Conservation (phyloP, 2,329 filamentous ascomycete species). For the Microdochium nivale region DNA sequence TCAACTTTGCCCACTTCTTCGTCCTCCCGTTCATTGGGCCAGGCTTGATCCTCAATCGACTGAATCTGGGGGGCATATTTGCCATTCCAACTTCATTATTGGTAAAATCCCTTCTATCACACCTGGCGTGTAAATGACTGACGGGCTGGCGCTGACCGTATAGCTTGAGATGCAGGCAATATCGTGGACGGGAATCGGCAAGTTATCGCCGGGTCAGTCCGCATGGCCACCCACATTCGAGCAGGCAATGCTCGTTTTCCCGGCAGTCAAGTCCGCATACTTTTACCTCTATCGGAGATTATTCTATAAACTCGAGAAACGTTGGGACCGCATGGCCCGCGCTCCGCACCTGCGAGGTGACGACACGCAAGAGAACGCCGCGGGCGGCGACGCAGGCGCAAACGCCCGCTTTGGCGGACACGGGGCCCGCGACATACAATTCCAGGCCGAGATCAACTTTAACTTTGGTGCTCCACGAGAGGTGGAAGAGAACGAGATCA, state of each 20-base stretch:
- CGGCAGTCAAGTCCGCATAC: conserved; percentile 31
- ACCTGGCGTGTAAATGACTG: background rate
- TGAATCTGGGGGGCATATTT: conserved; percentile 47
- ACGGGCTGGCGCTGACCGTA: background rate
- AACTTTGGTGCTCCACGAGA: conserved; percentile 6
- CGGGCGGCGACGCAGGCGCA: background rate
- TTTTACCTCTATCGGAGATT: conserved; percentile 36
- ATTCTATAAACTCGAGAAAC: conserved; percentile 36
- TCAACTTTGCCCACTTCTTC: conserved; percentile 14
- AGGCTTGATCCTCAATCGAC: conserved; percentile 58
- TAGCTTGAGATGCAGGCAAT: background rate
- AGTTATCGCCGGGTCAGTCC: background rate
- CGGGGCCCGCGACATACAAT: conserved; percentile 1
- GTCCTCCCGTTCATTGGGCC: conserved; percentile 57
- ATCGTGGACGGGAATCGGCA: background rate
- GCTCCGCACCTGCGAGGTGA: conserved; percentile 17
- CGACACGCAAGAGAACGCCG: background rate
- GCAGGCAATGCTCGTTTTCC: conserved; percentile 40
- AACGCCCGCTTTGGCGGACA: background rate
- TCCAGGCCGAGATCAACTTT: conserved; percentile 13
- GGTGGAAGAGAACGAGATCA: conserved; percentile 1
- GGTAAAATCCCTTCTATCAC: conserved; percentile 10
- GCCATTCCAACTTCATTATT: conserved; percentile 21
- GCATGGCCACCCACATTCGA: conserved; percentile 35
- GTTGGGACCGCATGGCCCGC: conserved; percentile 37